phyloP scores from a whole-genome alignment of 331 rosid species.

The Pyracantha coccinea region DNA sequence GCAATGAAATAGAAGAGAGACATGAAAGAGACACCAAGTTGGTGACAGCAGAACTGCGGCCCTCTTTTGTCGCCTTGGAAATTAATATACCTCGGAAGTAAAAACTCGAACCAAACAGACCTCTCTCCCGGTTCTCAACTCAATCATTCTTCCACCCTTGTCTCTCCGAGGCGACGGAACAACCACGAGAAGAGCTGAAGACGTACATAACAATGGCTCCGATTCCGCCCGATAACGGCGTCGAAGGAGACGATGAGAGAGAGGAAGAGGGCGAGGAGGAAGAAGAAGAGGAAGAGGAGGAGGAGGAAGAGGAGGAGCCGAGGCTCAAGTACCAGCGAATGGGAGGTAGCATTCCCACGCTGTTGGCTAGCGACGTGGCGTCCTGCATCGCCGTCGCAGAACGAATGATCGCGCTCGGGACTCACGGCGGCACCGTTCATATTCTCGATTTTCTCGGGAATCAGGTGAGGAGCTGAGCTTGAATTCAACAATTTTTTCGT shows the following conservation, averaged over 20 bases:
- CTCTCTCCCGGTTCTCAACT: background rate
- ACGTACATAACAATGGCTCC: conserved; percentile 66
- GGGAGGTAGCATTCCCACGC: conserved; percentile 92
- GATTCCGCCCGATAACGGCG: conserved; percentile 72
- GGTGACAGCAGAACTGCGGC: no score
- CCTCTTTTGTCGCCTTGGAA: no score
- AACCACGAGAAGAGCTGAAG: conserved; percentile 28
- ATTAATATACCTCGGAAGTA: no score
- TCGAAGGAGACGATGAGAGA: conserved; percentile 83
- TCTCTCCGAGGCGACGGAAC: background rate
- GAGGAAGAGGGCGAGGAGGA: conserved; percentile 56
- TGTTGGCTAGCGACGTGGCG: conserved; percentile 73
- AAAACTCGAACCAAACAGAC: background rate
- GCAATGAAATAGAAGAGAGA: no score
- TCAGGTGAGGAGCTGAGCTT: conserved; percentile 48
- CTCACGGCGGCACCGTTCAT: conserved; percentile 84
- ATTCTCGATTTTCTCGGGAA: conserved; percentile 98
- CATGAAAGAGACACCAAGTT: no score
- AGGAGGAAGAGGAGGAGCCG: conserved; percentile 87
- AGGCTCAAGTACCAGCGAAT: conserved; percentile 96
- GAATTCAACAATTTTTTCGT: background rate
- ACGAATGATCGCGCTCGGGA: conserved; percentile 95
- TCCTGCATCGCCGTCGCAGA: conserved; percentile 86
- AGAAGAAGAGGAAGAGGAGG: conserved; percentile 40
- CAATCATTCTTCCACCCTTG: background rate